A percentile compares a stretch with the other conserved stretches of the same genome.
phyloP scores from a whole-genome alignment of 2,329 filamentous ascomycete species.

The Gaeumannomyces tritici region DNA sequence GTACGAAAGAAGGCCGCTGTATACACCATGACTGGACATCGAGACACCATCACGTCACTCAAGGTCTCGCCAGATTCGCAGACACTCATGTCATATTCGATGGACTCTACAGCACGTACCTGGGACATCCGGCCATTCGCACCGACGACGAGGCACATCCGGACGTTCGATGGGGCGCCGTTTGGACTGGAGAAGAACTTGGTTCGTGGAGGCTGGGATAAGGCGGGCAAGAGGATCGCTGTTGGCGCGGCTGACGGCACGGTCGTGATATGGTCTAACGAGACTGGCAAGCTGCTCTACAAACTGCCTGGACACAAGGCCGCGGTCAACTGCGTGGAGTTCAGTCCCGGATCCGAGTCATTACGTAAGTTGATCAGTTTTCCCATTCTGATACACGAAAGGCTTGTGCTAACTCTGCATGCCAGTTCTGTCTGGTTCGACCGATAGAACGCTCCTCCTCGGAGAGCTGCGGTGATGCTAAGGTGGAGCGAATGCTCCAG shows the following conservation, averaged over 20 bases:
- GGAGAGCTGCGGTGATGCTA: constrained; percentile 62
- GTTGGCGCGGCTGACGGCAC: constrained; percentile 86
- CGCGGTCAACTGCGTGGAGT: constrained; percentile 88
- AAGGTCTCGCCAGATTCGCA: constrained; percentile 90
- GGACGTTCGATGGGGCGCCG: constrained; percentile 86
- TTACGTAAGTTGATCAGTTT: constrained; percentile 60
- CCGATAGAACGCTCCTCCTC: constrained; percentile 76
- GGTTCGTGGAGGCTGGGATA: constrained; percentile 82
- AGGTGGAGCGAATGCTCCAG: background rate
- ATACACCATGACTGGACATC: constrained; percentile 82
- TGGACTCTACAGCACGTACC: constrained; percentile 87
- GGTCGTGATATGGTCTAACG: constrained; percentile 82
- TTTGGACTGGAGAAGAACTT: constrained; percentile 86
- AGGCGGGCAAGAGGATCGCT: constrained; percentile 74
- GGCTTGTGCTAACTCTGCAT: constrained; percentile 32
- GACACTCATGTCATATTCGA: constrained; percentile 79
- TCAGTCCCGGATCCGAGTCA: constrained; percentile 75
- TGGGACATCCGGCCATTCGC: constrained; percentile 97
- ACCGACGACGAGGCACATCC: constrained; percentile 72
- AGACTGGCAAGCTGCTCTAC: constrained; percentile 83
- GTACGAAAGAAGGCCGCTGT: constrained; percentile 81
- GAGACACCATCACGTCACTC: constrained; percentile 84
- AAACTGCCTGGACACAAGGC: constrained; percentile 95
- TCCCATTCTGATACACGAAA: background rate
- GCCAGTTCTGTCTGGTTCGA: constrained; percentile 77